Conservation (phyloP, 176 grass and related monocot genomes). For the Phragmites australis region DNA sequence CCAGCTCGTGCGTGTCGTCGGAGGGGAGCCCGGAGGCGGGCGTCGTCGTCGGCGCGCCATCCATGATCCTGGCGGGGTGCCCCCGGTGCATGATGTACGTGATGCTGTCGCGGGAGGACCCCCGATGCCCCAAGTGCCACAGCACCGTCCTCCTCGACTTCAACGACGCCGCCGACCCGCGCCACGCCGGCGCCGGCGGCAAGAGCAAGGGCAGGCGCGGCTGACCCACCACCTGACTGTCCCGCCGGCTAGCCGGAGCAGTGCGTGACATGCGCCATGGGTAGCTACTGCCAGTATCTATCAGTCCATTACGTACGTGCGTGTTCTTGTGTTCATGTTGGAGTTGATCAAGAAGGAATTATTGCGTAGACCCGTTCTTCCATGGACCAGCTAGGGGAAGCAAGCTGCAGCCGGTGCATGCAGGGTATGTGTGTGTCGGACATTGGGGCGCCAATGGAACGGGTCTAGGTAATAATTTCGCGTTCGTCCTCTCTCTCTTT, state of each 20-base stretch:
- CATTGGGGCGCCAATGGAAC: constrained; percentile 55
- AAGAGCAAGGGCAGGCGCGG: constrained; percentile 48
- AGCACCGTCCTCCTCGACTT: constrained; percentile 91
- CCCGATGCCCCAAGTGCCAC: constrained; percentile 95
- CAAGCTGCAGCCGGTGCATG: background rate
- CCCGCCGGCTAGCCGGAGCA: background rate
- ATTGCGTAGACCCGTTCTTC: constrained; percentile 64
- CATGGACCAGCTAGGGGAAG: constrained; percentile 38
- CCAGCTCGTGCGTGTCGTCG: constrained; percentile 95
- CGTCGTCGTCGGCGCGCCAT: constrained; percentile 28
- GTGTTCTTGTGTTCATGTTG: background rate
- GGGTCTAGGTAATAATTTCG: constrained; percentile 74
- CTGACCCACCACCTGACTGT: background rate
- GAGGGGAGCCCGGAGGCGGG: constrained; percentile 68
- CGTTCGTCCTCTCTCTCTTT: background rate
- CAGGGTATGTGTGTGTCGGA: background rate
- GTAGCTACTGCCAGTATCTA: background rate
- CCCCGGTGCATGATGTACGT: constrained; percentile 97
- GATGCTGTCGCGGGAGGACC: constrained; percentile 90
- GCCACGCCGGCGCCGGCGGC: constrained; percentile 8
- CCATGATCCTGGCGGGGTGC: constrained; percentile 86
- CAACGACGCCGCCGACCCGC: constrained; percentile 46
- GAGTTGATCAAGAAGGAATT: constrained; percentile 52
- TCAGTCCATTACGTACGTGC: background rate
- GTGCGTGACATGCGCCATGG: background rate